Evolutionary conservation across 805 yeast genomes (phyloP).

Genomic region (Ogataea kodamae): DNA sequence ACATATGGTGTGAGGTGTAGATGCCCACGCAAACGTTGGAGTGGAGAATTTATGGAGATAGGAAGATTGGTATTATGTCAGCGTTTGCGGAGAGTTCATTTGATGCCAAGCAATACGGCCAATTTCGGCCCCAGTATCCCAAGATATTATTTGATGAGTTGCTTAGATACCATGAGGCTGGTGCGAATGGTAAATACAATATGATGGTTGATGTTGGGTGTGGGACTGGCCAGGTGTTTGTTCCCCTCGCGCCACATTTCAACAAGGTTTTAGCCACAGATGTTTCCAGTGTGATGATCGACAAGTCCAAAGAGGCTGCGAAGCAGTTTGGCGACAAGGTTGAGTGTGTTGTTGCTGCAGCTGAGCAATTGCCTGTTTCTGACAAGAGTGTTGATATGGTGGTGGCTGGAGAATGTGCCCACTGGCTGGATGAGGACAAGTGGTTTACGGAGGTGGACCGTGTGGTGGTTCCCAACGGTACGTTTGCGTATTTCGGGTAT

Average conservation of each 20-base stretch:
- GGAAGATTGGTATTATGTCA: too few relatives aligned
- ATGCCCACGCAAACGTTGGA: too few relatives aligned
- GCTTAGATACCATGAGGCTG: conserved; percentile 33
- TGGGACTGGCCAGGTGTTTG: conserved; percentile 52
- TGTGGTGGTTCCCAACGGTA: conserved; percentile 40
- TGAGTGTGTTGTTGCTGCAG: conserved; percentile 18
- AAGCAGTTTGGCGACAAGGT: conserved; percentile 3
- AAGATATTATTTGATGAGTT: conserved; percentile 39
- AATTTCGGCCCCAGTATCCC: conserved; percentile 69
- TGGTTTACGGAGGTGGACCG: conserved; percentile 33
- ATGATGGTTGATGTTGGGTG: conserved; percentile 58
- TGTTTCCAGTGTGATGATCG: conserved; percentile 44
- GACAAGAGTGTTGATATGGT: conserved; percentile 50
- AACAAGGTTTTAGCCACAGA: conserved; percentile 43
- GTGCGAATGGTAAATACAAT: conserved; percentile 16
- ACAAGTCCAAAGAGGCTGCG: conserved; percentile 33
- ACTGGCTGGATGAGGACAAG: conserved; percentile 55
- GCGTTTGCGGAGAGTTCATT: conserved; percentile 55
- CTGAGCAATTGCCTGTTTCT: conserved; percentile 24
- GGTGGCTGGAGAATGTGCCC: conserved; percentile 82
- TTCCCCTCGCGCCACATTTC: conserved; percentile 40
- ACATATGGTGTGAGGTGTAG: too few relatives aligned
- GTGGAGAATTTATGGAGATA: too few relatives aligned
- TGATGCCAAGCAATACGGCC: conserved; percentile 49
- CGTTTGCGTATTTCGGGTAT: conserved; percentile 74